Conservation (phyloP, 2,329 filamentous ascomycete species). For the Aspergillus niger region DNA sequence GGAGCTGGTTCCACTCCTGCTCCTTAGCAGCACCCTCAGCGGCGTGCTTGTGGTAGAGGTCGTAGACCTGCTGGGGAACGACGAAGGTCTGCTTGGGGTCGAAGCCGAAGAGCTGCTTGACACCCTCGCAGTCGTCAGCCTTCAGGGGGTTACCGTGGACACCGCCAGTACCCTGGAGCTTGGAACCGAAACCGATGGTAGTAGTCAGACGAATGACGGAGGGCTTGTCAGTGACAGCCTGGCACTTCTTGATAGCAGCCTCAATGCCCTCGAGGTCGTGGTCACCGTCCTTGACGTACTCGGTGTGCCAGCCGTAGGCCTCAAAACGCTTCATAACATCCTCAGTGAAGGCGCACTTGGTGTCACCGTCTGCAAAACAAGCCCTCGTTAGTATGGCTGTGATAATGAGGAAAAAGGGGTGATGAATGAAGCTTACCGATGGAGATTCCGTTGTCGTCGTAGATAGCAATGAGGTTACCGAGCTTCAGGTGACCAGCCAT, state of each 20-base stretch:
- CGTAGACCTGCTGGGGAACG: conserved; percentile 93
- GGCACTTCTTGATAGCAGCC: conserved; percentile 79
- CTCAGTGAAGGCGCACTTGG: conserved; percentile 94
- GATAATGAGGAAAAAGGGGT: neutral
- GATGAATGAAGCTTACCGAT: conserved; percentile 55
- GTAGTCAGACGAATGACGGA: conserved; percentile 95
- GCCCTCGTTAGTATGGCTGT: neutral
- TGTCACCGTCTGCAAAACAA: conserved; percentile 73
- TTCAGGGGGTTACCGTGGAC: conserved; percentile 97
- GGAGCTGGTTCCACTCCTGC: conserved; percentile 91
- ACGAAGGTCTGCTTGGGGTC: conserved; percentile 90
- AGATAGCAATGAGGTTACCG: conserved; percentile 94
- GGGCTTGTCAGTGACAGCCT: conserved; percentile 92
- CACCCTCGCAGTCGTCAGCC: conserved; percentile 86
- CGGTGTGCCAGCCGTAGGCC: conserved; percentile 92
- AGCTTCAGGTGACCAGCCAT: conserved; percentile 95
- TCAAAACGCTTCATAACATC: conserved; percentile 94
- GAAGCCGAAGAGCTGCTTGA: conserved; percentile 96
- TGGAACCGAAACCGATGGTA: conserved; percentile 94
- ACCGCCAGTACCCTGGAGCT: conserved; percentile 87
- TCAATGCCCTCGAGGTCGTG: conserved; percentile 84
- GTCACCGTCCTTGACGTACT: conserved; percentile 85
- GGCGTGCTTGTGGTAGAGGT: conserved; percentile 81
- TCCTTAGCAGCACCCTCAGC: conserved; percentile 85
- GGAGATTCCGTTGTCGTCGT: conserved; percentile 98